phyloP scores from a whole-genome alignment of 1,284 basidiomycete genomes.

The Rhodotorula sp. region DNA sequence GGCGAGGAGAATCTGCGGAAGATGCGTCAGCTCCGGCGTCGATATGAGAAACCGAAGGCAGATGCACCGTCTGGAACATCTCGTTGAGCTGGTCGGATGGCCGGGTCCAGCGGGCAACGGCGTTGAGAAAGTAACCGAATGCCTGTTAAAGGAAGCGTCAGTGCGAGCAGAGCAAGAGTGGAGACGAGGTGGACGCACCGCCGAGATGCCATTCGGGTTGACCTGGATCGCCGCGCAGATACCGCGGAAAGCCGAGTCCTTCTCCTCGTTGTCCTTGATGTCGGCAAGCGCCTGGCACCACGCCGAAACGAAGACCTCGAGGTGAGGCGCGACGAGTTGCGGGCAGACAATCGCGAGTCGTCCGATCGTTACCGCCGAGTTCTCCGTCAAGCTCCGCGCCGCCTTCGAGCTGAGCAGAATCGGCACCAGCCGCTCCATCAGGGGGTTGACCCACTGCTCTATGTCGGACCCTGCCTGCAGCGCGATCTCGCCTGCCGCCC shows the following conservation, averaged over 20 bases:
- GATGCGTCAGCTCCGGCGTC: too few species aligned
- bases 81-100: constrained; percentile 82
- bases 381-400: constrained; percentile 91
- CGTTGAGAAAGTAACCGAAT: constrained; percentile 92
- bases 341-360: constrained; percentile 93
- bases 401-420: constrained; percentile 87
- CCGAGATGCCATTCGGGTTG: constrained; percentile 86
- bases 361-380: constrained; percentile 98
- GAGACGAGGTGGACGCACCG: constrained; percentile 56
- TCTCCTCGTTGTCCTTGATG: constrained; percentile 99
- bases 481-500: constrained; percentile 97
- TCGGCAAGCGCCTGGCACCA: constrained; percentile 94
- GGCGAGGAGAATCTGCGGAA: constrained; percentile 70
- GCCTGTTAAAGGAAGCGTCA: constrained; percentile 56
- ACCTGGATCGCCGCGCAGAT: constrained; percentile 93
- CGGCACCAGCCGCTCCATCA: constrained; percentile 85
- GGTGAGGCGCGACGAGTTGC: constrained; percentile 74
- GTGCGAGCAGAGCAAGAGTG: not conserved
- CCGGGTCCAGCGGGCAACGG: constrained; percentile 88
- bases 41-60: not conserved
- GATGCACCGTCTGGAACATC: constrained; percentile 69
- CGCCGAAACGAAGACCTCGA: constrained; percentile 62
- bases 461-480: constrained; percentile 59
- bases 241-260: constrained; percentile 98
- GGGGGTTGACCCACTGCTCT: constrained; percentile 78